Percentiles rank a stretch among this genome's conserved stretches.
Conservation (phyloP, 78 protist genomes). For the Abeoforma whisleri region DNA sequence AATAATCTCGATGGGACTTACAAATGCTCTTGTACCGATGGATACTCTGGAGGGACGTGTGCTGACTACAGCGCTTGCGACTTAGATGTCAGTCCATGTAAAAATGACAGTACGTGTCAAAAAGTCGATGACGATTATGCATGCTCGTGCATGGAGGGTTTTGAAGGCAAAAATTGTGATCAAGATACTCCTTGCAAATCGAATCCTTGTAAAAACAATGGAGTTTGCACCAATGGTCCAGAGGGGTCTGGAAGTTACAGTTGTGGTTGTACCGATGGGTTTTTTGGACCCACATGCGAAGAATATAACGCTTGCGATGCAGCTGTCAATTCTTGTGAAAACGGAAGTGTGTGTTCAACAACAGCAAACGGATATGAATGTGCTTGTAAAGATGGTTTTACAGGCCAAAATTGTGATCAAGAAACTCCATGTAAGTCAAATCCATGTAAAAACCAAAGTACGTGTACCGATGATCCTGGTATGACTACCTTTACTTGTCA, state of each 20-base stretch:
- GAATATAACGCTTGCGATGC: neutral
- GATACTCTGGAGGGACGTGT: conserved; percentile 7
- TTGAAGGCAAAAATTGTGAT: neutral
- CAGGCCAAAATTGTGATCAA: neutral
- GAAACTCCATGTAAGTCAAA: neutral
- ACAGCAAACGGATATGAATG: neutral
- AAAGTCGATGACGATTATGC: neutral
- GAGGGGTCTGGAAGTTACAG: neutral
- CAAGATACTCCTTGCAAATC: neutral
- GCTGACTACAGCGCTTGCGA: neutral
- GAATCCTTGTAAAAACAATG: neutral
- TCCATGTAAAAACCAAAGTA: neutral
- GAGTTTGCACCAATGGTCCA: neutral
- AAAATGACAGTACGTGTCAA: neutral
- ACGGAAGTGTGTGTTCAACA: neutral
- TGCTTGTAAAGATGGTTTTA: neutral
- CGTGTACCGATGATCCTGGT: neutral
- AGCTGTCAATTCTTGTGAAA: neutral
- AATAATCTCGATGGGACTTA: neutral
- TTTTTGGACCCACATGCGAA: neutral
- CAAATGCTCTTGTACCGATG: neutral
- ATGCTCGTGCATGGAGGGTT: neutral
- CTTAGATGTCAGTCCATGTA: neutral
- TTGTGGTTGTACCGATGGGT: neutral
- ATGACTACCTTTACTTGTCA: neutral